These are phyloP conservation scores for Pyrenochaeta sp. DNA, from an alignment of 2,329 filamentous ascomycete genomes.

Conservation along the genomic window DNA sequence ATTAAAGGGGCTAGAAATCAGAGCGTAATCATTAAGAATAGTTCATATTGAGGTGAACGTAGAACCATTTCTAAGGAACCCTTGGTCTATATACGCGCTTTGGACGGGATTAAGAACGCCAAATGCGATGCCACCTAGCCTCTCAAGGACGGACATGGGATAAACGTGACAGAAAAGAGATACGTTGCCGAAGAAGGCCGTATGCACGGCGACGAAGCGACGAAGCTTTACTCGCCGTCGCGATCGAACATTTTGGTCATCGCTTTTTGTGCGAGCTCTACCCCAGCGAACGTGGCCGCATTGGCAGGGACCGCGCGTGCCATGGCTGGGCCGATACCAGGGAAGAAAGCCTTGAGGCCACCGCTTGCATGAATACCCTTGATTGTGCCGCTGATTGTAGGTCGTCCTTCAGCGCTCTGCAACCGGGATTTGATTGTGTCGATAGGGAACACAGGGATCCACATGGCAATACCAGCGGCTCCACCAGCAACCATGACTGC, in stretches of 20 bases:
- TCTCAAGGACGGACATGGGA: constrained; percentile 13
- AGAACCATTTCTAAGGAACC: constrained; percentile 11
- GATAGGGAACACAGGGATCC: constrained; percentile 97
- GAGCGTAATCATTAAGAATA: not conserved
- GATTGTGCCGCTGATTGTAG: constrained; percentile 81
- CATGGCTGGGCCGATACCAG: constrained; percentile 91
- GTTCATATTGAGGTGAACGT: constrained; percentile 7
- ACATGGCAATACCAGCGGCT: constrained; percentile 95
- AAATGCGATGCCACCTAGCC: constrained; percentile 30
- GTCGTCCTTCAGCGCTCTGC: constrained; percentile 88
- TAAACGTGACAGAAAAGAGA: constrained; percentile 14
- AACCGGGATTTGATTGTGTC: constrained; percentile 95
- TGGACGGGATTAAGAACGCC: constrained; percentile 26
- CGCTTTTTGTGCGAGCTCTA: constrained; percentile 82
- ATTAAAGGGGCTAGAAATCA: not conserved
- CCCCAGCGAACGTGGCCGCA: constrained; percentile 90
- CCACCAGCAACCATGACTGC: constrained; percentile 89
- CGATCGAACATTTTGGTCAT: constrained; percentile 77
- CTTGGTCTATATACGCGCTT: constrained; percentile 13
- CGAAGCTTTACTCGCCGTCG: constrained; percentile 36
- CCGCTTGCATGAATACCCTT: constrained; percentile 82
- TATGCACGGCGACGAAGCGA: not conserved
- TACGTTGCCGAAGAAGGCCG: not conserved
- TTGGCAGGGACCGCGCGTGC: constrained; percentile 95
- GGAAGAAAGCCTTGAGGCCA: constrained; percentile 93